A percentile compares a stretch with the other conserved stretches of the same genome.
phyloP scores from a whole-genome alignment of 495 filamentous ascomycete genomes.

The Tuber magnatum region DNA sequence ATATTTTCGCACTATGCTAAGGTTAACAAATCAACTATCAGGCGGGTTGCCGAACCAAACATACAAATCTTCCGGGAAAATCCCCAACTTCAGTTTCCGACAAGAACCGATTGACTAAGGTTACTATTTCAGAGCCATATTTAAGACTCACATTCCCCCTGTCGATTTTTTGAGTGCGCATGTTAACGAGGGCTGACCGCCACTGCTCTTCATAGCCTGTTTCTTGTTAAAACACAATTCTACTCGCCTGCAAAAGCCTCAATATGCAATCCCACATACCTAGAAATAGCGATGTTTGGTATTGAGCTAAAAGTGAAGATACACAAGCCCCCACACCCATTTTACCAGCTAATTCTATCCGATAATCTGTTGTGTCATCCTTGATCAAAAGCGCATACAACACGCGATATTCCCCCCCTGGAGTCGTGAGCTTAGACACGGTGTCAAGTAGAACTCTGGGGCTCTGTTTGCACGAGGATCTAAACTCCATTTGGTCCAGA shows the following conservation, averaged over 20 bases:
- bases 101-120: background rate
- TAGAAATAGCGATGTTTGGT: slow-evolving; percentile 9
- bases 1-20: slow-evolving; percentile 14
- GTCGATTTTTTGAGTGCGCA: background rate
- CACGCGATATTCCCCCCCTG: background rate
- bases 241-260: background rate
- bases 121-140: background rate
- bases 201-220: slow-evolving; percentile 7
- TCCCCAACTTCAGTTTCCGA: slow-evolving; percentile 3
- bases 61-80: slow-evolving; percentile 14
- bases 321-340: background rate
- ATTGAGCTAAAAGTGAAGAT: slow-evolving; percentile 10
- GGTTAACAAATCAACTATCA: background rate
- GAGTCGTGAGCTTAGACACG: background rate
- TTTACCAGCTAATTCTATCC: background rate
- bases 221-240: background rate
- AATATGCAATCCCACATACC: background rate
- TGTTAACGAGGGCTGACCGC: background rate
- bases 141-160: too few relatives aligned
- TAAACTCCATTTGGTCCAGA: slow-evolving; percentile 19
- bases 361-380: background rate
- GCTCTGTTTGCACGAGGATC: slow-evolving; percentile 17
- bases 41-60: background rate
- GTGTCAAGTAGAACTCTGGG: background rate
- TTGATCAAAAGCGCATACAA: background rate